Base-by-base conservation (phyloP, 108 stramenopile genomes). In the Cyclotella choctawhatcheeana region DNA sequence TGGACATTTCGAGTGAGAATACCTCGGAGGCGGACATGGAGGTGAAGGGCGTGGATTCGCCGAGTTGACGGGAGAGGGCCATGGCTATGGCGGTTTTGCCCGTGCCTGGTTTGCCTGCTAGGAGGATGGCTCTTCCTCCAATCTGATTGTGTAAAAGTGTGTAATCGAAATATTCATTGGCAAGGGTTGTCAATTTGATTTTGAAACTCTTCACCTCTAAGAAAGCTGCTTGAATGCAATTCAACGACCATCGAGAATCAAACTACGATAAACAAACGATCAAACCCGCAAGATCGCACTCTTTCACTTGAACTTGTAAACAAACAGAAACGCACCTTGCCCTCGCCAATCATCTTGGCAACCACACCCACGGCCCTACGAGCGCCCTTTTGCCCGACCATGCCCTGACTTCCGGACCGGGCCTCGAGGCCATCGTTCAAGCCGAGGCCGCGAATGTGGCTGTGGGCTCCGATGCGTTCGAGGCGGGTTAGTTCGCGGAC, bases 381-480 rank as follows among this genome's bases (percentile, higher is more conserved):
- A 3, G 91, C 91, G 21, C 44, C 73, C 0, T 44, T 33, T 77
- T 92, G 91, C 22, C 92, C 89, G 21, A 98, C 93, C 94, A 98
- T 93, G 45, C 98, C 98, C 67, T 96, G 93, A 40, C 81, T 82
- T 10, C 88, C 86, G 30, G 25, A 21, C 8, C 88, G 79, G 7
- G 93, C 90, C 73, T 99, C 98, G 32, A 99, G 85, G 16, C 93
- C 61, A 67, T 99, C 99, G 65, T 97, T 96, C 44, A 99, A 77
- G 6, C 99, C 99, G 6, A 99, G 83, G 20, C 99, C 99, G 31
- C 95, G 88, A 77, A 99, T 99, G 85, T 99, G 99, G 44, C 92
- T 93, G 78, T 99, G 99, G 1, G 98, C 98, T 18, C 98, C 98
- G 66, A 99, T 98, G 27, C 99, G 96, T 85, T 99, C 99, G 58